phyloP scores from a whole-genome alignment of 225 moss, liverwort and hornwort species.

The Asterella californica region DNA sequence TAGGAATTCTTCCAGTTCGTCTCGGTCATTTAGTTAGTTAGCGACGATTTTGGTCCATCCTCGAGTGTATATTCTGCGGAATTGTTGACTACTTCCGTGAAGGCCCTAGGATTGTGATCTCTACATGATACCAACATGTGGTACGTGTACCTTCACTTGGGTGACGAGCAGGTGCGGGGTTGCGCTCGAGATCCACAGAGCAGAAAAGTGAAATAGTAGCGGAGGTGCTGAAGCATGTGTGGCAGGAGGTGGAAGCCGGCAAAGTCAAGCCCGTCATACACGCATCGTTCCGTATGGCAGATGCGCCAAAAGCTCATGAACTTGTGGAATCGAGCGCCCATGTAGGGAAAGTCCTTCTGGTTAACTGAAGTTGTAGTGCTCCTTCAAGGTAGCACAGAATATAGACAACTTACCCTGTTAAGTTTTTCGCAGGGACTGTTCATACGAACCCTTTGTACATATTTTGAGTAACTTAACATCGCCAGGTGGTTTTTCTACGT shows the following conservation, averaged over 20 bases:
- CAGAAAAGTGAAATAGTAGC: conserved; percentile 77
- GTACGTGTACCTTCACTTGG: not conserved
- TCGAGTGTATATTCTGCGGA: not conserved
- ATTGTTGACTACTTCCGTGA: too few species aligned
- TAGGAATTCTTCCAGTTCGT: too few species aligned
- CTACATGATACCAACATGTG: not conserved
- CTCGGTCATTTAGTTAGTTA: too few species aligned
- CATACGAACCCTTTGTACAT: not conserved
- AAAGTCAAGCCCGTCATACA: conserved; percentile 52
- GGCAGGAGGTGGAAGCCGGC: conserved; percentile 73
- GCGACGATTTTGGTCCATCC: not conserved
- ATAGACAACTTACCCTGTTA: not conserved
- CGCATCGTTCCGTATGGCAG: conserved; percentile 45
- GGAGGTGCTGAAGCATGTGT: conserved; percentile 64
- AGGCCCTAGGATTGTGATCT: not conserved
- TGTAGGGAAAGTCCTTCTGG: conserved; percentile 72
- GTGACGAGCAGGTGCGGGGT: conserved; percentile 47
- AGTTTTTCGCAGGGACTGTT: not conserved
- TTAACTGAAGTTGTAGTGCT: conserved; percentile 17
- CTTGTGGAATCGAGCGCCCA: conserved; percentile 59
- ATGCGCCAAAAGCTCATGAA: conserved; percentile 63
- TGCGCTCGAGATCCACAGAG: conserved; percentile 51
- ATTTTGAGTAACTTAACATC: not conserved
- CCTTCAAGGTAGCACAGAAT: not conserved
- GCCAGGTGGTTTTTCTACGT: not conserved